Conservation (phyloP, 768 basidiomycete species). For the Trametes villosa region DNA sequence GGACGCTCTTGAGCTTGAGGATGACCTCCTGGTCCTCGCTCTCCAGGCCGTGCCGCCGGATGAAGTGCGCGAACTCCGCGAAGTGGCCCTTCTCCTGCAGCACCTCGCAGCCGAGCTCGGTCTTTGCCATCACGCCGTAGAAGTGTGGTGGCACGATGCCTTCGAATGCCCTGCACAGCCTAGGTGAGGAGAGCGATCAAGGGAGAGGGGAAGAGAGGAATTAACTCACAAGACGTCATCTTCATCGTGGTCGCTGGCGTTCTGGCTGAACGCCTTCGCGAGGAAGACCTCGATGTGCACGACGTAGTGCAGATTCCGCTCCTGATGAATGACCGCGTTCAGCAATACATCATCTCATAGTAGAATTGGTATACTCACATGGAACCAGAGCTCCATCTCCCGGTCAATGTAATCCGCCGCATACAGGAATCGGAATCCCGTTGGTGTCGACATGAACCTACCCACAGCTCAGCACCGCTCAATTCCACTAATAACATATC, state of each 20-base stretch:
- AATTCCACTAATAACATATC: neutral
- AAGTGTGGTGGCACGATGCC: conserved; percentile 93
- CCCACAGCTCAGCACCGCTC: neutral
- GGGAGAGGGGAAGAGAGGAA: neutral
- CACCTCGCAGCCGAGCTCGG: conserved; percentile 90
- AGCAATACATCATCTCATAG: neutral
- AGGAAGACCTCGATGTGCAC: conserved; percentile 94
- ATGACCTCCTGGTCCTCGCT: conserved; percentile 83
- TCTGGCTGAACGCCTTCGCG: conserved; percentile 69
- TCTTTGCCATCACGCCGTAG: conserved; percentile 97
- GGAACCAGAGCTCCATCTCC: conserved; percentile 96
- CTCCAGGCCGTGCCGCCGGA: conserved; percentile 85
- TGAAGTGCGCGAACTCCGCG: conserved; percentile 86
- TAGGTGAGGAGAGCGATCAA: conserved; percentile 1
- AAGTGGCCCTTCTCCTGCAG: conserved; percentile 92
- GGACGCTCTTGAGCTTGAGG: conserved; percentile 88
- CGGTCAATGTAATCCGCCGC: conserved; percentile 91
- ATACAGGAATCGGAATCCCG: conserved; percentile 91
- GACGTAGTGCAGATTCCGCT: conserved; percentile 91
- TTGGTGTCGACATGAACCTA: conserved; percentile 93
- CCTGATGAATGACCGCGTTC: conserved; percentile 62
- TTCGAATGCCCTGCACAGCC: conserved; percentile 64
- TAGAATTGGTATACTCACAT: conserved; percentile 53
- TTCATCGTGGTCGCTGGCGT: conserved; percentile 60
- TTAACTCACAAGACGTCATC: conserved; percentile 58